phyloP scores from a whole-genome alignment of 108 stramenopile species.

The Ochromonas danica region DNA sequence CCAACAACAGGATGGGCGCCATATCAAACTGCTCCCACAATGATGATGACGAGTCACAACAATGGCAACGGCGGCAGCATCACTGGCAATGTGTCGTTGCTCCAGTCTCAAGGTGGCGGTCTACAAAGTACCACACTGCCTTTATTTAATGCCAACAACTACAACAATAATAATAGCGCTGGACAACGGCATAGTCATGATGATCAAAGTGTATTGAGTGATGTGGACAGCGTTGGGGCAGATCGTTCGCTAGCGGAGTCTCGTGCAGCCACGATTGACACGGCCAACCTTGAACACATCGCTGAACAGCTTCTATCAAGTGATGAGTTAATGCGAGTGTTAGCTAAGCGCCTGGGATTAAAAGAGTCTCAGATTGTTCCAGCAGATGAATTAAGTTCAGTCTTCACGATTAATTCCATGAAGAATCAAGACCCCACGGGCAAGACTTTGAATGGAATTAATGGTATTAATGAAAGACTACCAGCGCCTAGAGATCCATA shows the following conservation, averaged over 20 bases:
- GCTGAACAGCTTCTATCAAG: conserved; percentile 6
- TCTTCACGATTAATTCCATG: conserved; percentile 18
- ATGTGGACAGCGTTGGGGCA: background rate
- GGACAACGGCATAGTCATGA: background rate
- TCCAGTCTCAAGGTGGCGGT: background rate
- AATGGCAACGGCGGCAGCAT: background rate
- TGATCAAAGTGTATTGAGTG: too few relatives aligned
- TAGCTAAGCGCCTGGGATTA: conserved; percentile 21
- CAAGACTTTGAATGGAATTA: background rate
- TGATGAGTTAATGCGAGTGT: conserved; percentile 21
- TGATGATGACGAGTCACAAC: background rate
- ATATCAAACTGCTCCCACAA: background rate
- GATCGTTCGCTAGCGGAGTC: conserved; percentile 20
- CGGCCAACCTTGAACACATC: conserved; percentile 8
- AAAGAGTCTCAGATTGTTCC: conserved; percentile 8
- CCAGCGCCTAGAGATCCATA: background rate
- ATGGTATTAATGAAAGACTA: too few relatives aligned
- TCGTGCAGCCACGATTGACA: background rate
- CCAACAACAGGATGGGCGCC: background rate
- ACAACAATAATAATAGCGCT: background rate
- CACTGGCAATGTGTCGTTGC: background rate
- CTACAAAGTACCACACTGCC: background rate
- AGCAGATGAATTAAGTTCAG: conserved; percentile 15
- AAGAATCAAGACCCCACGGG: background rate
- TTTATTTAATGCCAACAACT: background rate